phyloP scores from a whole-genome alignment of 331 rosid genomes.

The Quercus lobata region DNA sequence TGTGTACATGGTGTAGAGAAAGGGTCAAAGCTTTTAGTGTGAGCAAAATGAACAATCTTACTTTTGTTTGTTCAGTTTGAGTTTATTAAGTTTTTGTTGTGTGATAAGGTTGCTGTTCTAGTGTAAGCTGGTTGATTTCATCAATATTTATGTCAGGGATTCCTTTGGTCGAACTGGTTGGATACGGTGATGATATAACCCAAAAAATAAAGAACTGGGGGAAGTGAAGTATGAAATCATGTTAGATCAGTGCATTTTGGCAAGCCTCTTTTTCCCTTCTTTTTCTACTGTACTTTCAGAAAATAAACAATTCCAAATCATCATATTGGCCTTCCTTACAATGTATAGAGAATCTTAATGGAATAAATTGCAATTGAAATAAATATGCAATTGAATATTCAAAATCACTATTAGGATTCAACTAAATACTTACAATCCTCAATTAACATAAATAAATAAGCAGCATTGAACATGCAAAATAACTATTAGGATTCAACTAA shows the following conservation, averaged over 20 bases:
- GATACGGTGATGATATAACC: no score
- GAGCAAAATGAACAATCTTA: background rate
- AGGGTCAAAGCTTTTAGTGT: background rate
- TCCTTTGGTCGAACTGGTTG: no score
- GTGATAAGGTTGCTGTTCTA: background rate
- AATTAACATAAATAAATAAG: no score
- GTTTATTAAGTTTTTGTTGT: background rate
- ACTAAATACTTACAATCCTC: background rate
- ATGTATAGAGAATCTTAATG: background rate
- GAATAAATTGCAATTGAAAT: background rate
- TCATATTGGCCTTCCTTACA: background rate
- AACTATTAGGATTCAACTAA: background rate
- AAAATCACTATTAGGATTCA: background rate
- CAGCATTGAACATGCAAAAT: background rate
- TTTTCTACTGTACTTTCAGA: no score
- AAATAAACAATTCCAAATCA: background rate
- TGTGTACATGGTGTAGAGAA: background rate
- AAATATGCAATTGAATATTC: background rate
- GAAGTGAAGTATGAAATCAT: background rate
- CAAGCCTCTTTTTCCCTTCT: no score
- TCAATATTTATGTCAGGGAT: background rate
- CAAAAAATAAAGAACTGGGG: background rate
- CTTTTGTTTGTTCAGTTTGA: background rate
- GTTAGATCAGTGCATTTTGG: no score
- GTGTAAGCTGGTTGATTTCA: background rate